phyloP scores from a whole-genome alignment of 176 grass and related monocot species.

The Musa schizocarpa region DNA sequence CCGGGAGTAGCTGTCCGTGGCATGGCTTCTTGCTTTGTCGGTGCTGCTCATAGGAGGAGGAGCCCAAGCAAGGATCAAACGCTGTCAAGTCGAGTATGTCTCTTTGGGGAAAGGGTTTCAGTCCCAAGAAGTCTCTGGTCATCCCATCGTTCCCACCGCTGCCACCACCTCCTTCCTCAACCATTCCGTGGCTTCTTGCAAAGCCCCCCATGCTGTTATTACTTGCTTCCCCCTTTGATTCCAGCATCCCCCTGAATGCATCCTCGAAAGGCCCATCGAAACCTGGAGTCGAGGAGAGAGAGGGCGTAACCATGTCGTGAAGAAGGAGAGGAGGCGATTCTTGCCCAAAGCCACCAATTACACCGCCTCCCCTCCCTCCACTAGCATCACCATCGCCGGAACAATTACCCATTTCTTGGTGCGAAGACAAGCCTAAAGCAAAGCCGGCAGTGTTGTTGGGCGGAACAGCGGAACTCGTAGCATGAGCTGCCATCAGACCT shows the following conservation, averaged over 20 bases:
- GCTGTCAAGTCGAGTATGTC: conserved; percentile 71
- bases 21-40: conserved; percentile 55
- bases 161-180: conserved; percentile 25
- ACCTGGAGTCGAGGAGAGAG: conserved; percentile 1
- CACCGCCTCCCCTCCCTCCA: neutral
- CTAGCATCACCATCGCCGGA: neutral
- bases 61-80: conserved; percentile 55
- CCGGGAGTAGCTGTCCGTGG: conserved; percentile 16
- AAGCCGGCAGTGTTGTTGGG: conserved; percentile 15
- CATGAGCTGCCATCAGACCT: conserved; percentile 61
- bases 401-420: conserved; percentile 8
- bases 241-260: conserved; percentile 16
- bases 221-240: neutral
- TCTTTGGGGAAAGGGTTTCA: conserved; percentile 56
- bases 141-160: conserved; percentile 22
- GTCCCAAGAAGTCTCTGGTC: conserved; percentile 84
- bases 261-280: conserved; percentile 14
- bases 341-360: neutral
- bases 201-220: neutral
- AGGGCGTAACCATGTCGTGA: conserved; percentile 27
- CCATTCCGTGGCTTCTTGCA: conserved; percentile 23
- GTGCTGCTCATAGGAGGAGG: conserved; percentile 47
- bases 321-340: conserved; percentile 16
- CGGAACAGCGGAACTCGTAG: conserved; percentile 21
- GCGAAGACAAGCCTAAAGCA: conserved; percentile 20